phyloP scores from a whole-genome alignment of 257 asterid genomes.

The Salvia hispanica region DNA sequence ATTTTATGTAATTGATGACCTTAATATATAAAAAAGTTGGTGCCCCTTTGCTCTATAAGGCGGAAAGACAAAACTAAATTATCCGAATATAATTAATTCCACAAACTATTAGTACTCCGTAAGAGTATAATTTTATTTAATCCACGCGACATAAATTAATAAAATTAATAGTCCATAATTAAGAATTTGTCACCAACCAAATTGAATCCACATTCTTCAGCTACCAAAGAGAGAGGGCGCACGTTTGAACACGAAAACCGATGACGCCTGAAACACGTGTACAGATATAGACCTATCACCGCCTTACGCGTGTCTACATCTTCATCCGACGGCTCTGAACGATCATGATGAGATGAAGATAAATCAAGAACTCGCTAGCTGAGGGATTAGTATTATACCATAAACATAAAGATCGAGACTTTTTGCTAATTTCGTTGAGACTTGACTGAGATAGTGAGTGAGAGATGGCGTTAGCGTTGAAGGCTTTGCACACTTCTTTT shows the following conservation, averaged over 20 bases:
- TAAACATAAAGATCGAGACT: constrained; percentile 25
- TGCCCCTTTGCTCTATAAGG: too few species aligned
- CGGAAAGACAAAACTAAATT: too few species aligned
- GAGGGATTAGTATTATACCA: not conserved
- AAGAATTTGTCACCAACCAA: not conserved
- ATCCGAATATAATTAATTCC: too few species aligned
- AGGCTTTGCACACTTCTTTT: constrained; percentile 61
- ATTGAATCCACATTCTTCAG: not conserved
- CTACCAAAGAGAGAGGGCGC: constrained; percentile 12
- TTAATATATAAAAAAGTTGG: too few species aligned
- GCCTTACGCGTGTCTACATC: constrained; percentile 23
- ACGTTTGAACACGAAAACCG: constrained; percentile 22
- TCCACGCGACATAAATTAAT: too few species aligned
- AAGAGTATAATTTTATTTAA: too few species aligned
- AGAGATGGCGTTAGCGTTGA: constrained; percentile 67
- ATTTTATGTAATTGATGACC: too few species aligned
- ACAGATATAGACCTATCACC: constrained; percentile 6
- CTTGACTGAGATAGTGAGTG: constrained; percentile 13
- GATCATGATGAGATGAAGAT: not conserved
- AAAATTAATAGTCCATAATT: too few species aligned
- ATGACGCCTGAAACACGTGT: constrained; percentile 37
- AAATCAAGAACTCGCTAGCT: constrained; percentile 14
- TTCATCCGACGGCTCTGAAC: constrained; percentile 40
- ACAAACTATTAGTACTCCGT: too few species aligned
- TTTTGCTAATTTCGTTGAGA: constrained; percentile 1